phyloP scores from a whole-genome alignment of 306 rosid species.

The Ziziphus jujuba region DNA sequence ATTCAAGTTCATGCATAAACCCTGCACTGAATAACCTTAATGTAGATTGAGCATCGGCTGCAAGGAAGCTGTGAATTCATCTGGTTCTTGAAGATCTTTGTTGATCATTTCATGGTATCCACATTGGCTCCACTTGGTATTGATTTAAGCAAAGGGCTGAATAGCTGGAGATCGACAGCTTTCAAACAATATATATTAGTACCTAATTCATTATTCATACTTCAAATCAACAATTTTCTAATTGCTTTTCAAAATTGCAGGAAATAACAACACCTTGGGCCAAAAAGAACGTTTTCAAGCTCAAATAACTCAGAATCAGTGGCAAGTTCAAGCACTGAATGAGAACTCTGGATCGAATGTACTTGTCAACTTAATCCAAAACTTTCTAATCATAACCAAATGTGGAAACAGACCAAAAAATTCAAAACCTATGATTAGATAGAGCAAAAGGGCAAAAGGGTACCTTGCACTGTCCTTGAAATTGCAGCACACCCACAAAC shows the following conservation, averaged over 20 bases:
- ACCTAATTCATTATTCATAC: no score
- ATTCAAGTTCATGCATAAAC: background rate
- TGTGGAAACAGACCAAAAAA: background rate
- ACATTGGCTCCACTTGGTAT: slow-evolving; percentile 45
- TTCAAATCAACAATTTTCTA: no score
- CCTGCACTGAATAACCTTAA: slow-evolving; percentile 47
- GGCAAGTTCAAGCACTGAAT: no score
- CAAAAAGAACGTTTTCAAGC: slow-evolving; percentile 78
- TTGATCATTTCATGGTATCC: slow-evolving; percentile 67
- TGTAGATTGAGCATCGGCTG: slow-evolving; percentile 92
- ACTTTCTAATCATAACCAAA: background rate
- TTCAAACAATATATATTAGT: background rate
- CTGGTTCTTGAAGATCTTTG: slow-evolving; percentile 71
- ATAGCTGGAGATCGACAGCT: slow-evolving; percentile 57
- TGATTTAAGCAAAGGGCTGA: slow-evolving; percentile 90
- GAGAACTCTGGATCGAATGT: slow-evolving; percentile 71
- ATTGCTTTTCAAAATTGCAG: background rate
- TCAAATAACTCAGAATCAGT: slow-evolving; percentile 72
- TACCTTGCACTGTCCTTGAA: slow-evolving; percentile 46
- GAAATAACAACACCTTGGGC: slow-evolving; percentile 57
- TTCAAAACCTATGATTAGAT: slow-evolving; percentile 8
- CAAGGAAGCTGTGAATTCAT: slow-evolving; percentile 70
- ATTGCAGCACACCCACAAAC: slow-evolving; percentile 44
- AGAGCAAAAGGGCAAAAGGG: background rate
- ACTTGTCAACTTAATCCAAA: slow-evolving; percentile 27